A percentile compares a stretch with the other conserved stretches of the same genome.
Evolutionary conservation across 129 eudicot genomes (phyloP).

Genomic region (Solidago caesia): DNA sequence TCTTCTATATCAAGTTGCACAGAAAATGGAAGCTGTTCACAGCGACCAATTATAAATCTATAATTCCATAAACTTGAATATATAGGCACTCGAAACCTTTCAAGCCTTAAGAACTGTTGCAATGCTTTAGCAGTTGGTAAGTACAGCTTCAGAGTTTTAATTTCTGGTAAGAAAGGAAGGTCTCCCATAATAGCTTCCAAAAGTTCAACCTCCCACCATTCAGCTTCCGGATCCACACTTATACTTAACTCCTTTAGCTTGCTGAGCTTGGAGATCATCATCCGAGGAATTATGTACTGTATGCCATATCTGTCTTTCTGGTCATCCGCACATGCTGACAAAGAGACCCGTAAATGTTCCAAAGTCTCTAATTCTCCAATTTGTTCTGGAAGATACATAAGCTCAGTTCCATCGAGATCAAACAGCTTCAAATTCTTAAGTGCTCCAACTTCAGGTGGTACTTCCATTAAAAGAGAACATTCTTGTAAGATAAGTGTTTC

Average conservation of each 20-base stretch:
- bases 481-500: conserved; percentile 24
- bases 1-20: conserved; percentile 31
- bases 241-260: conserved; percentile 37
- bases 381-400: conserved; percentile 33
- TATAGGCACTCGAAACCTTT: conserved; percentile 29
- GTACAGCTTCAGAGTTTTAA: conserved; percentile 30
- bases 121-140: conserved; percentile 32
- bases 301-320: conserved; percentile 1
- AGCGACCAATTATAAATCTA: conserved; percentile 30
- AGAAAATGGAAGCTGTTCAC: conserved; percentile 32
- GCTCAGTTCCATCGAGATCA: conserved; percentile 39
- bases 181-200: conserved; percentile 29
- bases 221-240: conserved; percentile 26
- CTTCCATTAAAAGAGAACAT: conserved; percentile 23
- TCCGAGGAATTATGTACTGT: conserved; percentile 27
- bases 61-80: conserved; percentile 31
- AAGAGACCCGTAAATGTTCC: conserved; percentile 29
- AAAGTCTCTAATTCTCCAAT: conserved; percentile 20
- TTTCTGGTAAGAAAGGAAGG: conserved; percentile 18
- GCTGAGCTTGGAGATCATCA: conserved; percentile 25
- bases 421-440: conserved; percentile 34
- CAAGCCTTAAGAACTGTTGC: conserved; percentile 26
- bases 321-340: conserved; percentile 29
- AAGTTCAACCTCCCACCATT: conserved; percentile 36
- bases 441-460: conserved; percentile 36